Evolutionary conservation across 1,139 yeast species (phyloP).

Genomic region (Sugiyamaella castrensis): DNA sequence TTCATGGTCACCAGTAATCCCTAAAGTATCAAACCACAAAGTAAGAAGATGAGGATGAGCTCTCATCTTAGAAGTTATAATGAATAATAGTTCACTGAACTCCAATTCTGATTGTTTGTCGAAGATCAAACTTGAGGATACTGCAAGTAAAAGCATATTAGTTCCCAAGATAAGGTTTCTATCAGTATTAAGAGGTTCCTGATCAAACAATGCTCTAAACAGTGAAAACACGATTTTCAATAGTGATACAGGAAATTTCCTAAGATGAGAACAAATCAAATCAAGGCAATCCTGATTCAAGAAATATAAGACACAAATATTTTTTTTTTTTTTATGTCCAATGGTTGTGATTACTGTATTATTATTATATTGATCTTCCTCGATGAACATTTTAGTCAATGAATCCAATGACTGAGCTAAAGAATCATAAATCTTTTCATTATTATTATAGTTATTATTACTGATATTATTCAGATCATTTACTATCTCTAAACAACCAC

Average conservation of each 20-base stretch:
- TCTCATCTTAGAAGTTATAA: conserved; percentile 25
- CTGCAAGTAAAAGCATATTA: conserved; percentile 21
- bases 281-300: conserved; percentile 20
- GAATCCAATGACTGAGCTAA: conserved; percentile 7
- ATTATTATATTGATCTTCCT: conserved; percentile 14
- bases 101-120: conserved; percentile 20
- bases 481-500: conserved; percentile 20
- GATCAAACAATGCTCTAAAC: conserved; percentile 21
- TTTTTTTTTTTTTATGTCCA: conserved; percentile 4
- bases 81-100: conserved; percentile 22
- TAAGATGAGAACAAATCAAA: conserved; percentile 18
- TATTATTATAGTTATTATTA: background rate
- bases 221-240: conserved; percentile 19
- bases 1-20: conserved; percentile 4
- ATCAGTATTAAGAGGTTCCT: conserved; percentile 19
- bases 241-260: conserved; percentile 17
- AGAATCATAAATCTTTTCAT: conserved; percentile 6
- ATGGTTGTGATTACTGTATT: too few species aligned
- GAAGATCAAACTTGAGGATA: conserved; percentile 16
- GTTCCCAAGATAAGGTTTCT: conserved; percentile 21
- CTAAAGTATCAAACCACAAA: conserved; percentile 22
- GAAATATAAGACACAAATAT: conserved; percentile 22
- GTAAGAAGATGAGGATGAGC: conserved; percentile 19
- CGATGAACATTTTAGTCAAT: conserved; percentile 12
- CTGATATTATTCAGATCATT: background rate